Evolutionary conservation across 1,139 yeast genomes (phyloP), one percentile per base, ranked within the genome.

Genomic region (Yamadazyma jaroonii): DNA sequence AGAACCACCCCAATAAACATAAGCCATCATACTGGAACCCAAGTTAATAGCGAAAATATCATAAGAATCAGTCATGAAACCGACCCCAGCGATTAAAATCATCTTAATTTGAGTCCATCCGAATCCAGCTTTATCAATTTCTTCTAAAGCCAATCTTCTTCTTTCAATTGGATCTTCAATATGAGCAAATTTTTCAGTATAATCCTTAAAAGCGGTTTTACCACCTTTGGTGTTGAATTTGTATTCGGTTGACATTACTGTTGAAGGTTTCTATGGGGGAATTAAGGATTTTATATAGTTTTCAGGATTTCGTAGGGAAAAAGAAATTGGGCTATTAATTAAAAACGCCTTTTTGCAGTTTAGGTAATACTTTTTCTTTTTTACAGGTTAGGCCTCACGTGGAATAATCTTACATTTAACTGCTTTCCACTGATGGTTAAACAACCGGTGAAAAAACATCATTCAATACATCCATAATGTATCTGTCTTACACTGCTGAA

Each of bases 51-150:
- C 92, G 53, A 88, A 87, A 52, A 88, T 85, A 71, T 88, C 96
- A 64, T 87, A 88, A 40, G 96, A 82, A 67, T 88, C 96, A 20
- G 95, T 87, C 67, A 88, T 64, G 77, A 88, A 88, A 60, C 96
- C 96, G 47, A 87, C 95, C 72, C 96, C 96, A 25, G 95, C 96
- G 61, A 88, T 89, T 64, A 79, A 56, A 56, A 88, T 85, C 72
- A 92, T 88, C 63, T 89, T 81, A 40, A 87, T 63, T 57, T 87
- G 96, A 57, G 88, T 84, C 95, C 94, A 84, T 40, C 95, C 89
- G 53, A 88, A 88, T 1, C 77, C 69, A 37, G 90, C 88, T 52
- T 83, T 81, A 62, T 88, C 96, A 51, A 88, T 86, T 59, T 85
- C 87, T 61, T 85, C 94, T 54, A 87, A 72, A 28, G 96, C 96